Conservation (phyloP, 805 yeast species). For the Lachancea fermentati region DNA sequence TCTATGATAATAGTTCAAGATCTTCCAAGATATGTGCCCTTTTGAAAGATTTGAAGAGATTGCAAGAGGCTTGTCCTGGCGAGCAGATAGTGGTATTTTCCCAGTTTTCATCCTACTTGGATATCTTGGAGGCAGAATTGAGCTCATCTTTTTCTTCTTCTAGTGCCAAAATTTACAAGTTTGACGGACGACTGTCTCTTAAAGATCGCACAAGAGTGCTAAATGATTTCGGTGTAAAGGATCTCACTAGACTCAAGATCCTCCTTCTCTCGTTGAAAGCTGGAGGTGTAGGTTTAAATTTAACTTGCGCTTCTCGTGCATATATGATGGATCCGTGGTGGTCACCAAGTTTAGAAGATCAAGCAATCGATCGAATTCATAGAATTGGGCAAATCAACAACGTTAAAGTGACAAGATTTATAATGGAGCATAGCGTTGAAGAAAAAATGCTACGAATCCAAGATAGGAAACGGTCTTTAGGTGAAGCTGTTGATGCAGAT, state of each 20-base stretch:
- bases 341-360: conserved; percentile 89
- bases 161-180: conserved; percentile 45
- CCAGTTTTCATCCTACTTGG: conserved; percentile 80
- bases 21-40: conserved; percentile 74
- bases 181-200: conserved; percentile 75
- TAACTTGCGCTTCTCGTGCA: conserved; percentile 79
- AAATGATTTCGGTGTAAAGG: conserved; percentile 42
- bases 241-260: conserved; percentile 37
- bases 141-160: conserved; percentile 38
- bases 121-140: conserved; percentile 62
- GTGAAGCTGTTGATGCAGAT: conserved; percentile 71
- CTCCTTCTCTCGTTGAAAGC: conserved; percentile 76
- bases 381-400: conserved; percentile 81
- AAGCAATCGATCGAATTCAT: conserved; percentile 98
- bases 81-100: conserved; percentile 85
- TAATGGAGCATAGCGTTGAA: conserved; percentile 77
- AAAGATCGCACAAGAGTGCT: conserved; percentile 59
- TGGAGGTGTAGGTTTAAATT: conserved; percentile 89
- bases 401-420: conserved; percentile 74
- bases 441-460: conserved; percentile 85
- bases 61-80: conserved; percentile 51
- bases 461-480: conserved; percentile 72
- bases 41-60: conserved; percentile 47
- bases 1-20: conserved; percentile 34
- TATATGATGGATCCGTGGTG: conserved; percentile 97